Evolutionary conservation across 2,329 filamentous ascomycete genomes (phyloP).

Genomic region (Cordyceps tenuipes): DNA sequence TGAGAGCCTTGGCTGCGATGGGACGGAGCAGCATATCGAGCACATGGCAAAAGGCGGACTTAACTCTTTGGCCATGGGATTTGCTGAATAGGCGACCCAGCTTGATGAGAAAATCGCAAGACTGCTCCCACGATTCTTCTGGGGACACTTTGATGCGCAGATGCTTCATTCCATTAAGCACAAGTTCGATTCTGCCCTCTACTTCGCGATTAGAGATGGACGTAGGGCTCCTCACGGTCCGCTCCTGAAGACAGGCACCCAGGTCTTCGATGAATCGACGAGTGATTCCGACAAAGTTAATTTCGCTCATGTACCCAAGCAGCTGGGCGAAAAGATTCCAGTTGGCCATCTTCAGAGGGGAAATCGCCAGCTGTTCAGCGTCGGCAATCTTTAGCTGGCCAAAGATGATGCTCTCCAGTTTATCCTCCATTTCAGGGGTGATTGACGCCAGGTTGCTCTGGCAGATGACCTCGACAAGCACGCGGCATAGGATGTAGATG

Average conservation of each 20-base stretch:
- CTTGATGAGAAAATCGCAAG: slow-evolving; percentile 79
- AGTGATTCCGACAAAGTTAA: slow-evolving; percentile 80
- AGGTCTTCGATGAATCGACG: slow-evolving; percentile 76
- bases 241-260: slow-evolving; percentile 66
- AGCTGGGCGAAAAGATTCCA: slow-evolving; percentile 92
- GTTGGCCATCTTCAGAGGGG: slow-evolving; percentile 80
- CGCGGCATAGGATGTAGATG: slow-evolving; percentile 90
- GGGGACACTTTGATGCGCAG: slow-evolving; percentile 67
- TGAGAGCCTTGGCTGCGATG: slow-evolving; percentile 71
- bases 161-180: slow-evolving; percentile 87
- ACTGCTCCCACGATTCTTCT: slow-evolving; percentile 70
- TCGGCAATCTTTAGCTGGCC: slow-evolving; percentile 88
- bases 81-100: slow-evolving; percentile 75
- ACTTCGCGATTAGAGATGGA: slow-evolving; percentile 50
- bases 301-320: slow-evolving; percentile 90
- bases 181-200: slow-evolving; percentile 76
- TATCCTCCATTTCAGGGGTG: slow-evolving; percentile 85
- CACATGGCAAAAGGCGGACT: slow-evolving; percentile 89
- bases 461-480: slow-evolving; percentile 86
- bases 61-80: slow-evolving; percentile 81
- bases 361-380: slow-evolving; percentile 67
- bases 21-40: slow-evolving; percentile 80
- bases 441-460: slow-evolving; percentile 79
- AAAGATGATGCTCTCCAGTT: slow-evolving; percentile 92
- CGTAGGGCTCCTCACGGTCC: slow-evolving; percentile 59